Evolutionary conservation across 2,329 filamentous ascomycete genomes (phyloP).

Genomic region (Fusarium dlaminii): DNA sequence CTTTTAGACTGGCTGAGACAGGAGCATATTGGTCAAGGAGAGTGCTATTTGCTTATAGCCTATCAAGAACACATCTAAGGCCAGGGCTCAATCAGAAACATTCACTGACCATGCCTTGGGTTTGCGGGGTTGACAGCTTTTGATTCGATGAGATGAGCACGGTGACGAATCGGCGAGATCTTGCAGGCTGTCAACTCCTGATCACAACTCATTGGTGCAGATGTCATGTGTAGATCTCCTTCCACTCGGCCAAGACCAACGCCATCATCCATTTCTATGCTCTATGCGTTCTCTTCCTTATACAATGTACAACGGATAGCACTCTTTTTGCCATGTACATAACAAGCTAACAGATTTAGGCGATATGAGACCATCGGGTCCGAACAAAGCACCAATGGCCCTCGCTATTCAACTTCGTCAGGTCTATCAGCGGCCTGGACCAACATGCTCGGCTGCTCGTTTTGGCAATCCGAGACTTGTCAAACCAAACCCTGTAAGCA

Average conservation of each 20-base stretch:
- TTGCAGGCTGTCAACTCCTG: background rate
- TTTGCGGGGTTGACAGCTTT: slow-evolving; percentile 21
- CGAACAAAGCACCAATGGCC: background rate
- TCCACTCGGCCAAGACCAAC: background rate
- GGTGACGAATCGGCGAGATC: slow-evolving; percentile 14
- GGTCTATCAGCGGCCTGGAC: slow-evolving; percentile 16
- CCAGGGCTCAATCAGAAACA: background rate
- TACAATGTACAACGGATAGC: background rate
- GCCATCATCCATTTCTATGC: background rate
- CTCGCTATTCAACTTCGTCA: background rate
- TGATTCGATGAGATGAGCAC: slow-evolving; percentile 10
- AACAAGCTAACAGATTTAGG: background rate
- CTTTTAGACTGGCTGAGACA: slow-evolving; percentile 10
- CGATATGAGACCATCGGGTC: slow-evolving; percentile 2
- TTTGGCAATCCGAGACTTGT: background rate
- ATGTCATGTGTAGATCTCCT: background rate
- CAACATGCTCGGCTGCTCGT: background rate
- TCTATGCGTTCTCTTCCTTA: background rate
- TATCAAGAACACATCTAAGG: background rate
- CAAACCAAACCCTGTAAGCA: slow-evolving; percentile 3
- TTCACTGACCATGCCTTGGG: background rate
- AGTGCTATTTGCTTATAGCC: background rate
- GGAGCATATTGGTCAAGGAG: slow-evolving; percentile 6
- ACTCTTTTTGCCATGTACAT: background rate
- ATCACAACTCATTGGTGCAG: background rate